Evolutionary conservation across 2,329 filamentous ascomycete species (phyloP).

Genomic region (Neonectria hederae): DNA sequence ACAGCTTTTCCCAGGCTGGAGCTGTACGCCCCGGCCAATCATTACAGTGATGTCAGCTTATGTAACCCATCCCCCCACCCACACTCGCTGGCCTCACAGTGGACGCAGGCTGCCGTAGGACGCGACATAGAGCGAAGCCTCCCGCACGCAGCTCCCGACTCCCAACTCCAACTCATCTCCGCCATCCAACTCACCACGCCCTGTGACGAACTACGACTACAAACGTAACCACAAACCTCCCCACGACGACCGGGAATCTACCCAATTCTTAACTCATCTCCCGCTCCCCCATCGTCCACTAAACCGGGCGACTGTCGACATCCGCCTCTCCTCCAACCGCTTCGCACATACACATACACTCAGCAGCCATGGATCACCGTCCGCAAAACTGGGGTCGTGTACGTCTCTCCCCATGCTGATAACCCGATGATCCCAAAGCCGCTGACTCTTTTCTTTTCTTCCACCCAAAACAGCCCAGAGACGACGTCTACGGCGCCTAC

Average conservation of each 20-base stretch:
- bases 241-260: slow-evolving; percentile 20
- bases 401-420: slow-evolving; percentile 48
- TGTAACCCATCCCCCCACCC: slow-evolving; percentile 34
- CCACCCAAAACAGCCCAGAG: slow-evolving; percentile 77
- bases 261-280: not conserved
- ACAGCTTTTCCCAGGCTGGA: slow-evolving; percentile 31
- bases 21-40: slow-evolving; percentile 42
- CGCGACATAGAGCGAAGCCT: slow-evolving; percentile 46
- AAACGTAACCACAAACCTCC: slow-evolving; percentile 2
- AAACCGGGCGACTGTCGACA: not conserved
- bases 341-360: slow-evolving; percentile 21
- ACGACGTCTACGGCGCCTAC: slow-evolving; percentile 96
- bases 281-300: not conserved
- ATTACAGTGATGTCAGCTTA: slow-evolving; percentile 40
- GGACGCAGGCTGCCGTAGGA: slow-evolving; percentile 49
- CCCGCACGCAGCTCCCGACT: slow-evolving; percentile 13
- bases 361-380: slow-evolving; percentile 71
- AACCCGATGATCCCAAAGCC: slow-evolving; percentile 25
- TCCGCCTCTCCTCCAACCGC: slow-evolving; percentile 16
- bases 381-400: slow-evolving; percentile 79
- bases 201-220: not conserved
- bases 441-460: slow-evolving; percentile 11
- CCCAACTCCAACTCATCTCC: slow-evolving; percentile 28
- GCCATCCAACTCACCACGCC: slow-evolving; percentile 21
- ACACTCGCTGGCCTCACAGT: slow-evolving; percentile 18